Evolutionary conservation across 176 grass and related monocot species (phyloP).

Genomic region (Oryza rufipogon): DNA sequence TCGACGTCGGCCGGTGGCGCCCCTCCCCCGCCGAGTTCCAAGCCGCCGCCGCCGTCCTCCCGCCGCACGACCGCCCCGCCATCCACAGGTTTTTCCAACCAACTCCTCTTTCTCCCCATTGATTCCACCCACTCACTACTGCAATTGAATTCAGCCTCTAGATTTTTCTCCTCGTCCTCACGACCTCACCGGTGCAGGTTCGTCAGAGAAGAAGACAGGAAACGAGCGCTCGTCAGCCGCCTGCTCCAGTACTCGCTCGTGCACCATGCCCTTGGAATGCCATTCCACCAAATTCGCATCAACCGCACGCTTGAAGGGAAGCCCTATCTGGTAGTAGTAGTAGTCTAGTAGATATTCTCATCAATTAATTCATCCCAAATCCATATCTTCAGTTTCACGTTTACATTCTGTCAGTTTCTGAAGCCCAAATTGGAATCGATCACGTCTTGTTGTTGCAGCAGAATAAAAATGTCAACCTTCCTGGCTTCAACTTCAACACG

Average conservation of each 20-base stretch:
- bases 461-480: slow-evolving; percentile 14
- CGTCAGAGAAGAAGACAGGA: slow-evolving; percentile 67
- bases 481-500: slow-evolving; percentile 73
- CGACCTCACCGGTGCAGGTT: slow-evolving; percentile 47
- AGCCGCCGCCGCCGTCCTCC: slow-evolving; percentile 47
- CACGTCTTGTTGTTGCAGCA: slow-evolving; percentile 36
- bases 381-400: not conserved
- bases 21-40: slow-evolving; percentile 55
- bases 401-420: not conserved
- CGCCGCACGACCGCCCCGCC: slow-evolving; percentile 45
- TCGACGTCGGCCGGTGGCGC: slow-evolving; percentile 61
- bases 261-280: slow-evolving; percentile 53
- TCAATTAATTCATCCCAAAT: not conserved
- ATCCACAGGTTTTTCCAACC: slow-evolving; percentile 49
- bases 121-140: no score
- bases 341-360: no score
- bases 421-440: not conserved
- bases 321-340: slow-evolving; percentile 54
- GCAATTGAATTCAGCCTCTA: no score
- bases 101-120: not conserved
- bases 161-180: not conserved
- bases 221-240: slow-evolving; percentile 74
- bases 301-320: slow-evolving; percentile 65
- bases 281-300: slow-evolving; percentile 53
- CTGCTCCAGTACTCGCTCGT: slow-evolving; percentile 74